Evolutionary conservation across 345 rosid species (phyloP).

Genomic region (Eucalyptus pumila): DNA sequence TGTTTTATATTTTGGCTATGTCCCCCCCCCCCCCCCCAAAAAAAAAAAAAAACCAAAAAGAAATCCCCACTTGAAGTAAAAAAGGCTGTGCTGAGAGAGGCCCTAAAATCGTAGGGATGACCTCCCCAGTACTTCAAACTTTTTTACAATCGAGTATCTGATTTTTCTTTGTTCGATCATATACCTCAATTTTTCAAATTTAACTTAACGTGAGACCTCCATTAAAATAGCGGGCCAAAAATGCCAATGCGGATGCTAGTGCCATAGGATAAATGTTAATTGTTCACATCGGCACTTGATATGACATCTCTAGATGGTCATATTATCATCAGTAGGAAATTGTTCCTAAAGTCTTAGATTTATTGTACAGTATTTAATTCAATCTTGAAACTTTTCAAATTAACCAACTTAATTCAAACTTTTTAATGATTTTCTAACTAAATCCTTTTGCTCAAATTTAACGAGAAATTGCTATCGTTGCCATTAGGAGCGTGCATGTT

Average conservation of each 20-base stretch:
- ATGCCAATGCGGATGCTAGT: background rate
- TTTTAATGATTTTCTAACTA: too few relatives aligned
- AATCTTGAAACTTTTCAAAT: background rate
- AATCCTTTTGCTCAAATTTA: background rate
- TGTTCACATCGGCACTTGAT: background rate
- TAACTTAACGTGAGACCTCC: background rate
- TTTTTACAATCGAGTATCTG: background rate
- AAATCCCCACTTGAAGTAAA: background rate
- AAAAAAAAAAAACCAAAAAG: too few relatives aligned
- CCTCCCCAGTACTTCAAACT: background rate
- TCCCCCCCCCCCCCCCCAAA: fast-evolving
- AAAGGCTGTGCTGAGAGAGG: background rate
- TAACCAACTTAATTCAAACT: too few relatives aligned
- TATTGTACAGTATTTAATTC: too few relatives aligned
- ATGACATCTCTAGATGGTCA: background rate
- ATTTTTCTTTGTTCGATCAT: background rate
- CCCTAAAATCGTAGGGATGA: background rate
- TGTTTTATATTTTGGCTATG: background rate
- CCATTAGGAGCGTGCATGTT: too few relatives aligned
- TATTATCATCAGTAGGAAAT: background rate
- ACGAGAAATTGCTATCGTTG: background rate
- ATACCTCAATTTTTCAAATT: background rate
- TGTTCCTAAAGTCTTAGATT: background rate
- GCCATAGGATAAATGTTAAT: background rate
- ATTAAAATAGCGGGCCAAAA: background rate